Conservation (phyloP, 352 stramenopile genomes). For the Phytophthora litchii region DNA sequence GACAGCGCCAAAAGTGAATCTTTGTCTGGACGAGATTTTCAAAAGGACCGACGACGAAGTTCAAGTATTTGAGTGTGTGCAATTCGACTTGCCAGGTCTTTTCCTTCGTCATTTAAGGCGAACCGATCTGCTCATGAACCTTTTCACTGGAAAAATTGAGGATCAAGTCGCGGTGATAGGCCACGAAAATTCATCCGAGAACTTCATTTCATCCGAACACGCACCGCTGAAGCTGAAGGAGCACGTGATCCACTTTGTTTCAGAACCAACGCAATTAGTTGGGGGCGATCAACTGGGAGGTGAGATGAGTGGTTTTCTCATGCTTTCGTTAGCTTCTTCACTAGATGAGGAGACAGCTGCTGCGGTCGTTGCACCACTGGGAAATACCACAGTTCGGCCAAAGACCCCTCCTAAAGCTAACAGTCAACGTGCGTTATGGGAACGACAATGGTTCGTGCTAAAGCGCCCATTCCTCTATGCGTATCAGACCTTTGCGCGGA, state of each 20-base stretch:
- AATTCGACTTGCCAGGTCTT: constrained; percentile 41
- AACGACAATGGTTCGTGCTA: constrained; percentile 83
- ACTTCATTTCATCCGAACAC: background rate
- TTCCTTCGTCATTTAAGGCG: constrained; percentile 58
- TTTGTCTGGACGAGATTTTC: constrained; percentile 43
- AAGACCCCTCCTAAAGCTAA: constrained; percentile 14
- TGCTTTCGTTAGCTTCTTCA: constrained; percentile 58
- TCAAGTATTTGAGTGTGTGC: constrained; percentile 53
- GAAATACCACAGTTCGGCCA: constrained; percentile 10
- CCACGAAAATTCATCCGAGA: constrained; percentile 6
- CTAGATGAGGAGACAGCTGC: constrained; percentile 53
- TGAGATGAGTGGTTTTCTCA: constrained; percentile 80
- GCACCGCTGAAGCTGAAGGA: constrained; percentile 1
- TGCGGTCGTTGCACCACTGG: constrained; percentile 37
- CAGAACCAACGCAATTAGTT: constrained; percentile 57
- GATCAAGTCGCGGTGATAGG: constrained; percentile 18
- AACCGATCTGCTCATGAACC: constrained; percentile 53
- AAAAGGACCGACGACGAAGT: constrained; percentile 37
- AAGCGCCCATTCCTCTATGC: constrained; percentile 79
- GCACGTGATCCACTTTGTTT: constrained; percentile 57
- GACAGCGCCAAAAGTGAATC: constrained; percentile 37
- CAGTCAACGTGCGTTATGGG: constrained; percentile 38
- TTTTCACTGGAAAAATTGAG: constrained; percentile 43
- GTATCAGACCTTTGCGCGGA: constrained; percentile 72
- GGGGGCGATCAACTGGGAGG: constrained; percentile 34